Conservation (phyloP, 768 basidiomycete genomes). For the Xanthoconium stramineum region DNA sequence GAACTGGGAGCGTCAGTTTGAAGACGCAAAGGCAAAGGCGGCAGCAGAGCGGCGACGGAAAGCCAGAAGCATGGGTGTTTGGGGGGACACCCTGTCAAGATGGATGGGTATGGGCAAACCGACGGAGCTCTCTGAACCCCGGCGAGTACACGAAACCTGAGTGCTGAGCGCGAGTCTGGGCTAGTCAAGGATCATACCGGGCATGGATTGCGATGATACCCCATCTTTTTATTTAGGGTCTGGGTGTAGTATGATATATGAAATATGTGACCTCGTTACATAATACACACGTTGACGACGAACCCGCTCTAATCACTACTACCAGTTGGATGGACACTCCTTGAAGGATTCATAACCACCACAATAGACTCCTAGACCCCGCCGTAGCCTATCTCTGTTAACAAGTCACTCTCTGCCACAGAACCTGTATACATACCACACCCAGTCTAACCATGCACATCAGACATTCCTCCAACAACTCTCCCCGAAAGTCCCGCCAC, state of each 20-base stretch:
- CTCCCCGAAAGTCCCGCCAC: slow-evolving; percentile 31
- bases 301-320: slow-evolving; percentile 1
- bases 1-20: slow-evolving; percentile 32
- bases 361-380: slow-evolving; percentile 1
- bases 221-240: background rate
- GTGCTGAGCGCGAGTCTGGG: background rate
- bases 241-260: background rate
- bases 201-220: background rate
- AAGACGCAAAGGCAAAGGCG: slow-evolving; percentile 20
- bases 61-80: background rate
- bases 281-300: slow-evolving; percentile 11
- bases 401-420: slow-evolving; percentile 7
- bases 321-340: slow-evolving; percentile 27
- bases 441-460: slow-evolving; percentile 21
- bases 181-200: background rate
- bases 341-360: slow-evolving; percentile 16
- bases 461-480: slow-evolving; percentile 27
- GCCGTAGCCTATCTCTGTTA: slow-evolving; percentile 8
- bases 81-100: slow-evolving; percentile 12
- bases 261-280: slow-evolving; percentile 4
- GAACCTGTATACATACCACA: slow-evolving; percentile 4
- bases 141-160: background rate
- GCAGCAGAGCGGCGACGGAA: slow-evolving; percentile 16
- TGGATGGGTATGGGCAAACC: slow-evolving; percentile 14
- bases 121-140: background rate